Evolutionary conservation across 106 monocot genomes (phyloP).

Genomic region (Dioscorea zingiberensis): DNA sequence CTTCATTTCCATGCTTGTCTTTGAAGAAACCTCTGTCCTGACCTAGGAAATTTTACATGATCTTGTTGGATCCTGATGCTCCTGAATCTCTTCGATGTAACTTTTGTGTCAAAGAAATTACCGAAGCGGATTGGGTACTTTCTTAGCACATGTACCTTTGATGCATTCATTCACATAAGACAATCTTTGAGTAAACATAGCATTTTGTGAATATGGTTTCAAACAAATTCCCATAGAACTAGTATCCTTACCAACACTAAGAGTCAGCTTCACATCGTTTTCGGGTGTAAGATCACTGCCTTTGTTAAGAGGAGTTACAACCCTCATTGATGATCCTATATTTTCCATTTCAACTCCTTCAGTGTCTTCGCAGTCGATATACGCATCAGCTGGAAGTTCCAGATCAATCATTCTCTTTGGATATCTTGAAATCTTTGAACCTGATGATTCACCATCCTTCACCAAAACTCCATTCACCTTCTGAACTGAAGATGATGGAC

Average conservation of each 20-base stretch:
- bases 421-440: conserved; percentile 2
- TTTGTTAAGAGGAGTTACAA: conserved; percentile 6
- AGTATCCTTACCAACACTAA: conserved; percentile 10
- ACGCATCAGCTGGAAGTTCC: conserved; percentile 46
- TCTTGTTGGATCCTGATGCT: conserved; percentile 1
- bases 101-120: conserved; percentile 11
- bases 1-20: conserved; percentile 18
- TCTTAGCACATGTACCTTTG: conserved; percentile 12
- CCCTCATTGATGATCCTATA: conserved; percentile 9
- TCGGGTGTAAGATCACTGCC: conserved; percentile 1
- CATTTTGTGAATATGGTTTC: background rate
- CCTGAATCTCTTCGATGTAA: conserved; percentile 11
- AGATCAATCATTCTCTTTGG: conserved; percentile 46
- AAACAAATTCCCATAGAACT: conserved; percentile 1
- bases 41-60: conserved; percentile 5
- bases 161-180: conserved; percentile 39
- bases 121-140: conserved; percentile 7
- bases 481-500: conserved; percentile 2
- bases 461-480: conserved; percentile 10
- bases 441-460: conserved; percentile 6
- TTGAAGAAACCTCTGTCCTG: conserved; percentile 6
- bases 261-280: conserved; percentile 23
- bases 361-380: conserved; percentile 37
- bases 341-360: conserved; percentile 15
- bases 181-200: background rate